Conservation (phyloP, 1,284 basidiomycete species). For the Schizopora paradoxa region DNA sequence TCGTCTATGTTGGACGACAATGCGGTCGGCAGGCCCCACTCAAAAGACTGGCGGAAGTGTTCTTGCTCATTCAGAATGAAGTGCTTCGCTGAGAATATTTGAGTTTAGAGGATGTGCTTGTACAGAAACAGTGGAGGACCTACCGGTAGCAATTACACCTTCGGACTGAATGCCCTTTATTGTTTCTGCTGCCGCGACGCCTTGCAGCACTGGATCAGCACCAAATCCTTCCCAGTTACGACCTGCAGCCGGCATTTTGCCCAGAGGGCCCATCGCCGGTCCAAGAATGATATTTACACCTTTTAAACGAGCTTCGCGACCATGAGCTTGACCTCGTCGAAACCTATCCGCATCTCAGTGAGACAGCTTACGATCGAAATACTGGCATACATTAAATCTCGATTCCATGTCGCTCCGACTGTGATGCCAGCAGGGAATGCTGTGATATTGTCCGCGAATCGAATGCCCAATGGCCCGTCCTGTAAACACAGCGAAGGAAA, state of each 20-base stretch:
- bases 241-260: slow-evolving; percentile 41
- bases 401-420: slow-evolving; percentile 46
- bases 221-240: slow-evolving; percentile 73
- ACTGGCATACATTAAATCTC: slow-evolving; percentile 34
- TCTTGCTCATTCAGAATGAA: slow-evolving; percentile 33
- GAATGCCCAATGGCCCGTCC: slow-evolving; percentile 33
- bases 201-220: slow-evolving; percentile 42
- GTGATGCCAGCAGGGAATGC: slow-evolving; percentile 50
- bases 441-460: slow-evolving; percentile 24
- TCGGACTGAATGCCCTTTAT: slow-evolving; percentile 41
- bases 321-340: slow-evolving; percentile 66
- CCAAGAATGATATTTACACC: slow-evolving; percentile 64
- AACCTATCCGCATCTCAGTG: slow-evolving; percentile 3
- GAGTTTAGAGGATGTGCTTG: background rate
- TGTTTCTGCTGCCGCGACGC: slow-evolving; percentile 37
- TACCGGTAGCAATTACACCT: slow-evolving; percentile 41
- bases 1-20: slow-evolving; percentile 43
- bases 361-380: background rate
- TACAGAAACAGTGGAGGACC: slow-evolving; percentile 19
- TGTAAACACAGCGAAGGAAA: slow-evolving; percentile 25
- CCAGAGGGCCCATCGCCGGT: slow-evolving; percentile 52
- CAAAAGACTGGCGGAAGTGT: slow-evolving; percentile 27
- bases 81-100: slow-evolving; percentile 24
- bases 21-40: slow-evolving; percentile 20
- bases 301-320: slow-evolving; percentile 68